Base-by-base conservation (phyloP, 805 yeast species). In the Ogataea neopini region DNA sequence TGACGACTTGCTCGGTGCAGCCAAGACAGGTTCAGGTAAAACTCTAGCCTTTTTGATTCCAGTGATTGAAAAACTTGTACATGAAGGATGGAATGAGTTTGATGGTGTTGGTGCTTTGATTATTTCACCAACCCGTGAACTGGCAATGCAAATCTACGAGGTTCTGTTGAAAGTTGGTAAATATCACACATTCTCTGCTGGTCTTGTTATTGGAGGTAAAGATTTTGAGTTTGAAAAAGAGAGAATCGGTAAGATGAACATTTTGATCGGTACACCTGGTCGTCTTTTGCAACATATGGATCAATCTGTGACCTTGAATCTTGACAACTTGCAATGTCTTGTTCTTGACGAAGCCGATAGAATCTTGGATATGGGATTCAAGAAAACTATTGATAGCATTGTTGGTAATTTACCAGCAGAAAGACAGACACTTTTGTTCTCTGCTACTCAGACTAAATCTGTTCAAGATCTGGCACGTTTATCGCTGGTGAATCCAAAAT, bases 271-370 rank as follows among this genome's bases (percentile, higher is more conserved):
- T 11, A 90, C 97, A 0, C 97, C 97, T 0, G 97, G 97, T 3
- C 75, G 97, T 63, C 68, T 90, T 15, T 72, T 91, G 39, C 97
- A 90, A 63, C 97, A 90, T 63, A 76, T 90, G 79, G 96, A 91
- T 63, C 95, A 91, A 63, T 83, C 96, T 6, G 84, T 85, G 1
- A 89, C 89, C 1, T 77, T 90, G 64, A 91, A 85, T 57, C 70
- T 85, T 8, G 72, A 82, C 18, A 88, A 87, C 61, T 68, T 90
- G 51, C 92, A 90, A 66, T 78, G 85, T 62, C 69, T 90, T 38
- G 90, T 90, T 2, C 67, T 90, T 44, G 97, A 90, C 66, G 97
- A 90, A 66, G 97, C 97, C 0, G 97, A 90, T 62, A 73, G 97
- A 56, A 88, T 94, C 59, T 71, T 90, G 58, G 97, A 90, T 67